A percentile compares a stretch with the other conserved stretches of the same genome.
Conservation (phyloP, 2,329 filamentous ascomycete genomes). For the Diatrype stigma region DNA sequence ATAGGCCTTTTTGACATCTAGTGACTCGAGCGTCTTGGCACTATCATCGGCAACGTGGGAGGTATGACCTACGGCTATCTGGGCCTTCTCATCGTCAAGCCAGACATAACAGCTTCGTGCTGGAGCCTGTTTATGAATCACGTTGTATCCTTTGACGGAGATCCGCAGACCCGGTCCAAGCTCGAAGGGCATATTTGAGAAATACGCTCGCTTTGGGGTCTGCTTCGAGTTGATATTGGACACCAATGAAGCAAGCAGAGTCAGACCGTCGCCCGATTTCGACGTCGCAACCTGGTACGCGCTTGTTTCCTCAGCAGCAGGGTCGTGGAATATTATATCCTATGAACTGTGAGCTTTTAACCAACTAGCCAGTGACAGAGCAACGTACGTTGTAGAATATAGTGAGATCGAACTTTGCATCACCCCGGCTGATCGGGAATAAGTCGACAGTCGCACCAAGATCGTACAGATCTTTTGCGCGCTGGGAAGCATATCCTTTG, state of each 20-base stretch:
- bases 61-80: slow-evolving; percentile 73
- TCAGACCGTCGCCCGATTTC: slow-evolving; percentile 70
- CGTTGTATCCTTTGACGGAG: slow-evolving; percentile 87
- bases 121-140: slow-evolving; percentile 79
- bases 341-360: slow-evolving; percentile 32
- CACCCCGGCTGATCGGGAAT: slow-evolving; percentile 75
- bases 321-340: slow-evolving; percentile 87
- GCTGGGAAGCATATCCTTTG: slow-evolving; percentile 72
- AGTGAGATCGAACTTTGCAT: slow-evolving; percentile 69
- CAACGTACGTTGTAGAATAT: slow-evolving; percentile 83
- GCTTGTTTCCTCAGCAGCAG: slow-evolving; percentile 64
- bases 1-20: slow-evolving; percentile 85
- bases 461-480: slow-evolving; percentile 93
- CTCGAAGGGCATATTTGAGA: slow-evolving; percentile 83
- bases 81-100: slow-evolving; percentile 77
- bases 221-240: slow-evolving; percentile 90
- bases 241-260: slow-evolving; percentile 72
- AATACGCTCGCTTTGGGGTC: slow-evolving; percentile 77
- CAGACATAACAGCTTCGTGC: slow-evolving; percentile 84
- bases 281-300: slow-evolving; percentile 56
- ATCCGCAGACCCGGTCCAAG: slow-evolving; percentile 81
- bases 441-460: slow-evolving; percentile 87
- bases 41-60: slow-evolving; percentile 75
- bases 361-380: neutral
- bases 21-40: slow-evolving; percentile 70